Evolutionary conservation across 1,284 basidiomycete genomes (phyloP), one percentile per base, ranked within the genome.

Genomic region (Pseudozyma pruni): DNA sequence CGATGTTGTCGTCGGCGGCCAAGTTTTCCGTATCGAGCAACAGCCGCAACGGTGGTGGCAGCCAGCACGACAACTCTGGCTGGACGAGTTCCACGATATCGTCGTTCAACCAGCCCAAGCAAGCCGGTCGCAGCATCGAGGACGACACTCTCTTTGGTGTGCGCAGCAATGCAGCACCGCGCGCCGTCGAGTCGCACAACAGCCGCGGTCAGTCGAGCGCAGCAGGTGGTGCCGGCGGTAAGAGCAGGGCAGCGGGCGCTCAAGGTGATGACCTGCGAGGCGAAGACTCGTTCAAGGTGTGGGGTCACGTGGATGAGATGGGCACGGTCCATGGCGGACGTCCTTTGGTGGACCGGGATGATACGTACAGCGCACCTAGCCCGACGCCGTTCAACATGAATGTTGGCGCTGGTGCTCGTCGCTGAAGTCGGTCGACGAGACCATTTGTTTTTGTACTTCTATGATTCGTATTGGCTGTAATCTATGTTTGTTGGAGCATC

Each of bases 131-230:
- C 47, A 53, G 64, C 33, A 79, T 80, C 17, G 77, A 80, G 27
- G 73, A 81, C 48, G 79, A 81, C 44, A 81, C 79, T 20, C 47
- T 81, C 19, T 79, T 81, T 32, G 80, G 79, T 13, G 66, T 81
- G 10, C 64, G 64, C 10, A 54, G 45, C 49, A 55, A 58, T n/a
- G 43, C 63, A 22, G 47, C 47, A 27, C 52, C 63, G 19, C 51
- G 56, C 17, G 48, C 17, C 19, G 59, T 20, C n/a, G 63, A 59
- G 19, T n/a, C 42, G 4, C 34, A 29, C 4, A 16, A 41, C 22
- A 39, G 37, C 29, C 60, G 60, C 19, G 38, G 53, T 23, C 35
- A 20, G 23, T 37, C 49, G 19, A 39, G 19, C n/a, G n/a, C n/a
- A 16, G 48, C 54, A 0, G 46, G 49, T 19, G 41, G 31, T 14